phyloP scores from a whole-genome alignment of 2,329 filamentous ascomycete species.

The Xenoacremonium recifei region DNA sequence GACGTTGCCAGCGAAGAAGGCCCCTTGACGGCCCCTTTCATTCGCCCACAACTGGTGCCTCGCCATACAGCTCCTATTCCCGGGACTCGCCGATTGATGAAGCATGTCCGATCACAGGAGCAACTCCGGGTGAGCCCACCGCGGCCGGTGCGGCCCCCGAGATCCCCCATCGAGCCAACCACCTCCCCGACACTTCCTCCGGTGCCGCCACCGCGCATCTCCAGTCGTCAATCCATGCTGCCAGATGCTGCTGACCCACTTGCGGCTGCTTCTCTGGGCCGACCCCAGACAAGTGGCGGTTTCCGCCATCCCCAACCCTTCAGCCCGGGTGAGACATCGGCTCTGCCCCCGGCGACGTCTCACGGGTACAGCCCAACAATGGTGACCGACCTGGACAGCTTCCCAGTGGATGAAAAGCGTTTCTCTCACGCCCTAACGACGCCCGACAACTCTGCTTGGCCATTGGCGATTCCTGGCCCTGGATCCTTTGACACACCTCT shows the following conservation, averaged over 20 bases:
- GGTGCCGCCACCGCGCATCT: constrained; percentile 51
- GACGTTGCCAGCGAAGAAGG: constrained; percentile 14
- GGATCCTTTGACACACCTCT: constrained; percentile 43
- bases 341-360: constrained; percentile 15
- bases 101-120: constrained; percentile 48
- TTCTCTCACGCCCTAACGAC: constrained; percentile 42
- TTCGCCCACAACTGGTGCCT: constrained; percentile 15
- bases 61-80: constrained; percentile 18
- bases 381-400: constrained; percentile 8
- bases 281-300: constrained; percentile 43
- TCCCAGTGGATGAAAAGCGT: constrained; percentile 14
- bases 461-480: constrained; percentile 23
- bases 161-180: constrained; percentile 41
- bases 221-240: constrained; percentile 52
- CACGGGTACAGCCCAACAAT: constrained; percentile 6
- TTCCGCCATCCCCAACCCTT: constrained; percentile 47
- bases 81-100: constrained; percentile 36
- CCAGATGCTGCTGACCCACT: constrained; percentile 43
- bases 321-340: constrained; percentile 23
- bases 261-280: constrained; percentile 34
- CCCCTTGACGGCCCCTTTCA: constrained; percentile 6
- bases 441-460: constrained; percentile 44
- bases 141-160: constrained; percentile 45
- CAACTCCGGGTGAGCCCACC: constrained; percentile 47
- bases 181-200: constrained; percentile 35